phyloP scores from a whole-genome alignment of 1,284 basidiomycete species.

The Tilletia setariae region DNA sequence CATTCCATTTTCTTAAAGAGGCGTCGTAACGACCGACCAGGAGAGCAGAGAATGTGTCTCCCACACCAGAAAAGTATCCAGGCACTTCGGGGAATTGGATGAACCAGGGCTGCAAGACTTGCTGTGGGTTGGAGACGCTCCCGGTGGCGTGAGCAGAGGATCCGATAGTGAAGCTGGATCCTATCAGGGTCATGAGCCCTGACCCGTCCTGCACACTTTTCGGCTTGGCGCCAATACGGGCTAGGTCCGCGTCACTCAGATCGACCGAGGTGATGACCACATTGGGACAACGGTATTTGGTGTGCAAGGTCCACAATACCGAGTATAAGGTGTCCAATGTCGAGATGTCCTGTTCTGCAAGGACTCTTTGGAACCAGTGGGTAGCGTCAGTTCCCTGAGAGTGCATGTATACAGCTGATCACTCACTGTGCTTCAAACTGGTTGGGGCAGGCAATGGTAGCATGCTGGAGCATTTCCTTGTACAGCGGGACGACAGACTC shows the following conservation, averaged over 20 bases:
- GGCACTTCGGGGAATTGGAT: conserved; percentile 76
- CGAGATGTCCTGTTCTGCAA: conserved; percentile 59
- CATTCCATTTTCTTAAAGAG: conserved; percentile 12
- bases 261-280: conserved; percentile 86
- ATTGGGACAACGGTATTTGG: conserved; percentile 71
- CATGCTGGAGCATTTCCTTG: conserved; percentile 69
- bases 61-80: conserved; percentile 93
- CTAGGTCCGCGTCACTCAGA: conserved; percentile 34
- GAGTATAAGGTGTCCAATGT: conserved; percentile 66
- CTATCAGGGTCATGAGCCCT: conserved; percentile 46
- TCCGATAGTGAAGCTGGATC: conserved; percentile 46
- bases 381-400: conserved; percentile 15
- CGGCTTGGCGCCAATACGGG: conserved; percentile 28
- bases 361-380: conserved; percentile 64
- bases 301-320: conserved; percentile 73
- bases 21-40: conserved; percentile 74
- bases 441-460: conserved; percentile 92
- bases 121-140: neutral
- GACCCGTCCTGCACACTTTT: conserved; percentile 21
- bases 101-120: conserved; percentile 57
- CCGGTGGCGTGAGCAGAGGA: neutral
- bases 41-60: conserved; percentile 93
- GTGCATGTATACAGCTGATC: too few relatives aligned
- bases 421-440: conserved; percentile 95
- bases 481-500: conserved; percentile 85